A percentile compares a stretch with the other conserved stretches of the same genome.
phyloP scores from a whole-genome alignment of 2,329 filamentous ascomycete species.

The Bimuria novae-zelandiae region DNA sequence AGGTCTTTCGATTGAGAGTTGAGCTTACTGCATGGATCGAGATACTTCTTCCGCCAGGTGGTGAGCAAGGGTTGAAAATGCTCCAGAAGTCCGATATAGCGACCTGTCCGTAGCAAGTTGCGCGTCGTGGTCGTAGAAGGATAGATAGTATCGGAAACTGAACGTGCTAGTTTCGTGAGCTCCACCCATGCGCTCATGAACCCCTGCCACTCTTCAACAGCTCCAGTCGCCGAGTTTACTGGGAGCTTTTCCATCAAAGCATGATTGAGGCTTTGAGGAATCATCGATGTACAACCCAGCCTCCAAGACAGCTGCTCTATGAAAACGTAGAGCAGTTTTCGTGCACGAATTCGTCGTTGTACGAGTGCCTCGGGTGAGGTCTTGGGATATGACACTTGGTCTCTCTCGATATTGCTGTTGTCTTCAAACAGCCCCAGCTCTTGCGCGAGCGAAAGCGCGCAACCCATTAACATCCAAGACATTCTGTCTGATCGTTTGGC shows the following conservation, averaged over 20 bases:
- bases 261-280: slow-evolving; percentile 52
- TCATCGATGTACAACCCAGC: slow-evolving; percentile 57
- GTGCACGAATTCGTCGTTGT: slow-evolving; percentile 39
- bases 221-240: slow-evolving; percentile 42
- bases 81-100: slow-evolving; percentile 56
- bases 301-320: slow-evolving; percentile 58
- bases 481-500: slow-evolving; percentile 61
- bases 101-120: slow-evolving; percentile 51
- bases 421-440: slow-evolving; percentile 58
- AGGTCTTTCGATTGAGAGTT: fast-evolving
- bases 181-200: slow-evolving; percentile 59
- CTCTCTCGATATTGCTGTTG: slow-evolving; percentile 41
- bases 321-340: slow-evolving; percentile 50
- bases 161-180: slow-evolving; percentile 52
- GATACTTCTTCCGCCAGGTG: slow-evolving; percentile 48
- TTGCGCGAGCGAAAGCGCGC: slow-evolving; percentile 57
- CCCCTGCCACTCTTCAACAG: slow-evolving; percentile 53
- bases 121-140: slow-evolving; percentile 49
- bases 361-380: slow-evolving; percentile 35
- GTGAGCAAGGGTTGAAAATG: slow-evolving; percentile 50
- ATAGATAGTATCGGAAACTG: slow-evolving; percentile 59
- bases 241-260: slow-evolving; percentile 48
- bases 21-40: slow-evolving; percentile 44
- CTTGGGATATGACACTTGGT: slow-evolving; percentile 40
- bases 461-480: slow-evolving; percentile 65